Base-by-base conservation (phyloP, 2,329 filamentous ascomycete genomes). In the Arthrocladium fulminans region DNA sequence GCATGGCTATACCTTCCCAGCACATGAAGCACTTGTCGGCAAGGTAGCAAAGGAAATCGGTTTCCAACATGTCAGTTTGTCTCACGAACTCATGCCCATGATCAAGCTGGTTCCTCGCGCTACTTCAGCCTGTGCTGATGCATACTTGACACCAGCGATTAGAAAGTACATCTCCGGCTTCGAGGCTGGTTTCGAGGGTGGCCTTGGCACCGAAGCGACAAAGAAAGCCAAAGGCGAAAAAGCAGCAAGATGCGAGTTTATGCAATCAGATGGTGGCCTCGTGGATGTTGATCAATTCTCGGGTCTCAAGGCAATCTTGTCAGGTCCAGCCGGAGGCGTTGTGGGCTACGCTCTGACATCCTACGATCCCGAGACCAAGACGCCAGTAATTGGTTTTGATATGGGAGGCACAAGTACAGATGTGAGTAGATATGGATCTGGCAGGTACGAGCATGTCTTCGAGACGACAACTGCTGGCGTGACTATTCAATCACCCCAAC, bases 381-480 rank as follows among this genome's bases (percentile, higher is more conserved):
- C 79, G 1, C 88, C 88, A 0, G 85, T 96, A 3, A 95, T 96
- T 59, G 89, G 89, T 0, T 96, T 96, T 60, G 89, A 96, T 58
- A 96, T 96, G 89, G 88, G 88, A 30, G 89, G 89, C 9, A 96
- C 89, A 0, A 89, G 83, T 49, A 96, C 89, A 1, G 89, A 96
- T 64, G 87, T 95, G 8, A 94, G 86, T 27, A 75, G 89, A 42
- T 96, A 90, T 59, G 86, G 85, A 51, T 80, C 84, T 47, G 89
- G 89, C 13, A 75, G 86, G 47, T 90, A 94, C 59, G 89, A 95
- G 59, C 89, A 96, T 60, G 88, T 94, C 0, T 95, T 95, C 57
- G 89, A 94, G 66, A 94, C 88, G 0, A 94, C 87, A 0, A 94
- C 88, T 1, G 89, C 89, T 0, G 89, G 89, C n/a, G 86, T 95